Base-by-base conservation (phyloP, 805 yeast species). In the Ogataea populi-albae region DNA sequence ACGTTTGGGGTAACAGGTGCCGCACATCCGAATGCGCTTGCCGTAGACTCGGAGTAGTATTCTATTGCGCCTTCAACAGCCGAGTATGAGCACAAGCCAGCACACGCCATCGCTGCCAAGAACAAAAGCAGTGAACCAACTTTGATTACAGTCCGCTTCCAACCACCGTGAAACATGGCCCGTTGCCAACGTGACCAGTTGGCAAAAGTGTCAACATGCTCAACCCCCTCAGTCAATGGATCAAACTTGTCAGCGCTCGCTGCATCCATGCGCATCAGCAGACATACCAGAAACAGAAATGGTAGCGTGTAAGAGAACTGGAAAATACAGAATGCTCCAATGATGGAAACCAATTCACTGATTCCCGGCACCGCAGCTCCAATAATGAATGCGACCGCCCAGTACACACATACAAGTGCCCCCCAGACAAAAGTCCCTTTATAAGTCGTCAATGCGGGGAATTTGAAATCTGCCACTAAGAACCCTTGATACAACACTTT, bases 241-340 rank as follows among this genome's bases (percentile, higher is more conserved):
- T 39, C 43, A 26, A 27, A 39, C 17, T 14, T 23, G 34, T 39
- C 43, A 14, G 23, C 37, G 8, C 9, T 9, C 6, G 43, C 24
- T 12, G 38, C 43, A 17, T 39, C 43, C 37, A 35, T 28, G 5
- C 43, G 39, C 17, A 39, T 21, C 39, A 39, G 7, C 25, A 39
- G 30, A 28, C 43, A 39, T 9, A 39, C 24, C n/a, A 35, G 14
- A 27, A 39, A 39, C 26, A 39, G 23, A 40, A 60, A 58, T 19
- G 74, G 74, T 57, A 68, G 59, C 10, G 72, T 68, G 54, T 68
- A 68, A 28, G 71, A 61, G 59, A 68, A 68, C 46, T 68, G 69
- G 43, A 68, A 53, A 35, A 67, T 68, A 46, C 73, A 68, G 43
- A 68, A 50, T 6, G 72, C 65, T 36, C 72, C 73, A 22, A 68